Conservation (phyloP, 2,329 filamentous ascomycete genomes). For the Calonectria hongkongensis region DNA sequence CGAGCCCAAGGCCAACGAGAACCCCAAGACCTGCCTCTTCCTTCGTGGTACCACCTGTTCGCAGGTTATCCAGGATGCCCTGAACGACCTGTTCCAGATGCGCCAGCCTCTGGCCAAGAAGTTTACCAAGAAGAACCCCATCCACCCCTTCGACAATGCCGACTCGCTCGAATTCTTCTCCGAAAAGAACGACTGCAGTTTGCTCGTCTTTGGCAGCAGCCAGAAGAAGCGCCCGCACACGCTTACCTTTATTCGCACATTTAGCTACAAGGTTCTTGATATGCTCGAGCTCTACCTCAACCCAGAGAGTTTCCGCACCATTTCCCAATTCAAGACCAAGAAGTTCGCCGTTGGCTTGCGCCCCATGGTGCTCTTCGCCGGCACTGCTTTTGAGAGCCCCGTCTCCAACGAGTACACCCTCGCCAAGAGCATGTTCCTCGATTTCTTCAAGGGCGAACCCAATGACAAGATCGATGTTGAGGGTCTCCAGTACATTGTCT, state of each 20-base stretch:
- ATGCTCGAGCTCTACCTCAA: slow-evolving; percentile 95
- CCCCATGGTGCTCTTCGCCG: slow-evolving; percentile 93
- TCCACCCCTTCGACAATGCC: slow-evolving; percentile 95
- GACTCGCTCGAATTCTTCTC: slow-evolving; percentile 95
- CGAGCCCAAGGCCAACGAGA: slow-evolving; percentile 91
- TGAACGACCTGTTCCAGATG: slow-evolving; percentile 89
- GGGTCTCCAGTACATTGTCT: slow-evolving; percentile 93
- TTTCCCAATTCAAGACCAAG: slow-evolving; percentile 84
- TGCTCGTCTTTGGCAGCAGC: slow-evolving; percentile 89
- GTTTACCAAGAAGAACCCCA: slow-evolving; percentile 97
- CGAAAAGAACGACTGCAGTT: slow-evolving; percentile 93
- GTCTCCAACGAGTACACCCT: slow-evolving; percentile 87
- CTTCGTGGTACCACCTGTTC: slow-evolving; percentile 91
- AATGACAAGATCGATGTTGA: slow-evolving; percentile 93
- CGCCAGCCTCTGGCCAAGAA: slow-evolving; percentile 90
- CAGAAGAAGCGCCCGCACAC: slow-evolving; percentile 97
- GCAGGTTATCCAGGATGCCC: slow-evolving; percentile 86
- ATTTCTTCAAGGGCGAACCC: slow-evolving; percentile 89
- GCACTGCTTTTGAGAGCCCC: slow-evolving; percentile 89
- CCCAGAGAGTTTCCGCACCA: slow-evolving; percentile 80
- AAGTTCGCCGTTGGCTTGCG: slow-evolving; percentile 88
- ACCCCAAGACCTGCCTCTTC: slow-evolving; percentile 92
- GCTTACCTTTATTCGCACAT: slow-evolving; percentile 88
- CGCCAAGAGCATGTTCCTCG: slow-evolving; percentile 89
- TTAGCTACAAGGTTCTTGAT: slow-evolving; percentile 91